phyloP scores from a whole-genome alignment of 805 yeast species.

The Starmera dryadoides region DNA sequence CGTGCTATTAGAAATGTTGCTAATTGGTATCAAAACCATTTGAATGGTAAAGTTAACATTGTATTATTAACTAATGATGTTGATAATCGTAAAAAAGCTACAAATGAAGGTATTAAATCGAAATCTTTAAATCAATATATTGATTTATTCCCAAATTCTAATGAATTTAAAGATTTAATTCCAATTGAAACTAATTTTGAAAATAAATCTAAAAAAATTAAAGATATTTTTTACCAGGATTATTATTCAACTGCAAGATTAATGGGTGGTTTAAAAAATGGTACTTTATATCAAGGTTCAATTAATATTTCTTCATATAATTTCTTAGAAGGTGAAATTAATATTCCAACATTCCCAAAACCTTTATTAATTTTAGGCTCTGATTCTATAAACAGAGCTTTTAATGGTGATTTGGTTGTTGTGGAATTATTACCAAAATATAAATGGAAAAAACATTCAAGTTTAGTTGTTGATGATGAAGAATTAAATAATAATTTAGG shows the following conservation, averaged over 20 bases:
- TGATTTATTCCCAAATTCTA: constrained; percentile 58
- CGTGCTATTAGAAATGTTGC: constrained; percentile 77
- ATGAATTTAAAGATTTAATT: constrained; percentile 70
- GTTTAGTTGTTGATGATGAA: constrained; percentile 59
- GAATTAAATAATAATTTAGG: constrained; percentile 23
- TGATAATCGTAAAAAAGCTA: constrained; percentile 53
- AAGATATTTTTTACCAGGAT: constrained; percentile 61
- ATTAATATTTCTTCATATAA: constrained; percentile 80
- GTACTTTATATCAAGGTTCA: constrained; percentile 80
- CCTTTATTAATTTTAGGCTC: constrained; percentile 81
- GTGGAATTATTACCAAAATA: constrained; percentile 81
- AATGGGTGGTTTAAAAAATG: constrained; percentile 86
- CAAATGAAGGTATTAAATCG: constrained; percentile 43
- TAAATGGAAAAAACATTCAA: constrained; percentile 84
- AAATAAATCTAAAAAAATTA: constrained; percentile 9
- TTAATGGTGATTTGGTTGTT: constrained; percentile 87
- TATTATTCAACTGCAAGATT: constrained; percentile 76
- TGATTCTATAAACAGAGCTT: constrained; percentile 80
- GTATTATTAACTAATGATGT: constrained; percentile 74
- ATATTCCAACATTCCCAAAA: constrained; percentile 63
- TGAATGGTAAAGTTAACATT: constrained; percentile 37
- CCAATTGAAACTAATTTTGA: constrained; percentile 43
- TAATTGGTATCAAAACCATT: constrained; percentile 65
- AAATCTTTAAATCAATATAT: constrained; percentile 64
- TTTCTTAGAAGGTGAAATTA: constrained; percentile 79